Conservation (phyloP, 106 monocot species). For the Dendrobium nobile region DNA sequence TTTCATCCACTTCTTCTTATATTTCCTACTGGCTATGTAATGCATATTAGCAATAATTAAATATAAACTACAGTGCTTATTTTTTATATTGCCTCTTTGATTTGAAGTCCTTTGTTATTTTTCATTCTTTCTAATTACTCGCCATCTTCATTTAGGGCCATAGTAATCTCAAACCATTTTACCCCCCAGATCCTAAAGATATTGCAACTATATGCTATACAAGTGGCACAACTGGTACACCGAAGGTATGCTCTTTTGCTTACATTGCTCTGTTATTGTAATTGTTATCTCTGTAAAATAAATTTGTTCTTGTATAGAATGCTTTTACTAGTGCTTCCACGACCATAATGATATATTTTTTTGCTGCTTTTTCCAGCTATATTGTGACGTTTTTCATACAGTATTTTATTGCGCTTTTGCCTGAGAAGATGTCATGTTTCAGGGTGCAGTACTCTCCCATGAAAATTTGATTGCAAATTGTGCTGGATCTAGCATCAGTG, state of each 20-base stretch:
- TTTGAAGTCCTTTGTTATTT: not conserved
- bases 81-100: not conserved
- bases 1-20: not conserved
- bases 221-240: constrained; percentile 97
- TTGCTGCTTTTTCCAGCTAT: not conserved
- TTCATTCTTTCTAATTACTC: not conserved
- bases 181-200: constrained; percentile 83
- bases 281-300: not conserved
- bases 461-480: constrained; percentile 83
- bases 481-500: constrained; percentile 36
- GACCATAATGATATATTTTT: not conserved
- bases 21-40: not conserved
- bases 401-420: not conserved
- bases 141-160: constrained; percentile 37
- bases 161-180: constrained; percentile 61
- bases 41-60: not conserved
- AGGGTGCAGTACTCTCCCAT: constrained; percentile 87
- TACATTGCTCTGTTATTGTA: not conserved
- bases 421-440: constrained; percentile 10
- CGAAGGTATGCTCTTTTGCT: constrained; percentile 55
- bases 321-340: not conserved
- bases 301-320: not conserved
- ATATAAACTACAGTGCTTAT: not conserved
- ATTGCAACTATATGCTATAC: constrained; percentile 96
- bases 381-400: not conserved